These are phyloP conservation scores for Fonsecaea monophora DNA, from an alignment of 2,329 filamentous ascomycete species.

Conservation along the genomic window DNA sequence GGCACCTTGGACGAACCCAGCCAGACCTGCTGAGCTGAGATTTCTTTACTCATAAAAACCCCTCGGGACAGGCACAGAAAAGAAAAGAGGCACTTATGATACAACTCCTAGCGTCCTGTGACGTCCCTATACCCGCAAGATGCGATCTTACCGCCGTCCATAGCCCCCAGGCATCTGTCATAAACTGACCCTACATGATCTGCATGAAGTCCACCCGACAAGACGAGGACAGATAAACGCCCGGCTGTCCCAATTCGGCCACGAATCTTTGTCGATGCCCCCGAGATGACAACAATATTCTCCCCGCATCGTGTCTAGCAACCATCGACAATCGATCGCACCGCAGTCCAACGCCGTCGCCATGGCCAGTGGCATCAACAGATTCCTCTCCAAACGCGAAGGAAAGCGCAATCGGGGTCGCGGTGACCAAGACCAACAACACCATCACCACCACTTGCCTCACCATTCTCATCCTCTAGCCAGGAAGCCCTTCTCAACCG, in stretches of 20 bases:
- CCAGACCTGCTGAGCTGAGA: constrained; percentile 28
- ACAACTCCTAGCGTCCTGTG: constrained; percentile 15
- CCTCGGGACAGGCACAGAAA: constrained; percentile 14
- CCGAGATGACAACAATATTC: not conserved
- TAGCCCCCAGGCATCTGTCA: constrained; percentile 12
- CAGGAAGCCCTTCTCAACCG: constrained; percentile 24
- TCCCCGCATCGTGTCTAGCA: not conserved
- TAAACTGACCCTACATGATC: not conserved
- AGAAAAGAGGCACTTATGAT: constrained; percentile 15
- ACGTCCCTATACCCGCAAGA: not conserved
- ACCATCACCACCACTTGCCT: constrained; percentile 10
- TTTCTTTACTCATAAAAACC: constrained; percentile 12
- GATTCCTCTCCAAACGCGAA: constrained; percentile 51
- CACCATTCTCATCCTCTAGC: constrained; percentile 11
- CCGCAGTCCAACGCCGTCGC: not conserved
- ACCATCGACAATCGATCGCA: not conserved
- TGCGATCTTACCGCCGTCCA: not conserved
- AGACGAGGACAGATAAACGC: constrained; percentile 1
- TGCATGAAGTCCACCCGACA: not conserved
- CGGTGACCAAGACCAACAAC: constrained; percentile 22
- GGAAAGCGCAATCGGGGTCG: constrained; percentile 40
- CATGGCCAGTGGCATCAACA: constrained; percentile 52
- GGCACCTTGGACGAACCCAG: not conserved
- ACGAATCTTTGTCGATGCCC: not conserved
- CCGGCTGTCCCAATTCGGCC: constrained; percentile 1